phyloP scores from a whole-genome alignment of 495 filamentous ascomycete genomes.

The Xylaria bambusicola region DNA sequence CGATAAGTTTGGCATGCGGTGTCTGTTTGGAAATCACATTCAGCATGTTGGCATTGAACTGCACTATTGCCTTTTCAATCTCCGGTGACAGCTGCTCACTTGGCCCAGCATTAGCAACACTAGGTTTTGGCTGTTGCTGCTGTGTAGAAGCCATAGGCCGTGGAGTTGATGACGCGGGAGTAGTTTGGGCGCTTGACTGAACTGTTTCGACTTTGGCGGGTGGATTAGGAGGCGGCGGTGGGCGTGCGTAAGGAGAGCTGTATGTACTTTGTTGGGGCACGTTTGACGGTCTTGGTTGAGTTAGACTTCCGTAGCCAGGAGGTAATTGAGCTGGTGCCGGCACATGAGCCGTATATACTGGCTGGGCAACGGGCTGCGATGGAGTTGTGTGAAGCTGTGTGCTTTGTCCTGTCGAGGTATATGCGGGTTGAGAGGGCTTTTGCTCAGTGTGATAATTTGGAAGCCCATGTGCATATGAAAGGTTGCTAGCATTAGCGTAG shows the following conservation, averaged over 20 bases:
- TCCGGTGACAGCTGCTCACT: conserved; percentile 25
- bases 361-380: conserved; percentile 30
- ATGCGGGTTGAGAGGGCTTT: conserved; percentile 25
- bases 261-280: conserved; percentile 41
- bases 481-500: conserved; percentile 28
- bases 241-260: conserved; percentile 47
- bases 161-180: conserved; percentile 20
- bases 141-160: conserved; percentile 12
- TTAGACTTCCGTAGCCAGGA: conserved; percentile 29
- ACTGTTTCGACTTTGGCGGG: conserved; percentile 25
- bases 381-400: conserved; percentile 24
- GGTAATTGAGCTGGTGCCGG: conserved; percentile 38
- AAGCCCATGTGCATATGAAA: conserved; percentile 23
- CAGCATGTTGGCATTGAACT: conserved; percentile 33
- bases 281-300: conserved; percentile 33
- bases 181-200: conserved; percentile 21
- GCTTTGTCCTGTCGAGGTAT: conserved; percentile 25
- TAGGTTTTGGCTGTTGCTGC: conserved; percentile 18
- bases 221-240: conserved; percentile 30
- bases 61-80: conserved; percentile 31
- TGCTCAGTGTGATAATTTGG: conserved; percentile 28
- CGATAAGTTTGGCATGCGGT: conserved; percentile 27
- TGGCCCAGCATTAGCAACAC: conserved; percentile 1
- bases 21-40: conserved; percentile 30
- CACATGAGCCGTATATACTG: conserved; percentile 34